These are phyloP conservation scores for Phytophthora capsici DNA, from an alignment of 352 stramenopile species.

Conservation along the genomic window DNA sequence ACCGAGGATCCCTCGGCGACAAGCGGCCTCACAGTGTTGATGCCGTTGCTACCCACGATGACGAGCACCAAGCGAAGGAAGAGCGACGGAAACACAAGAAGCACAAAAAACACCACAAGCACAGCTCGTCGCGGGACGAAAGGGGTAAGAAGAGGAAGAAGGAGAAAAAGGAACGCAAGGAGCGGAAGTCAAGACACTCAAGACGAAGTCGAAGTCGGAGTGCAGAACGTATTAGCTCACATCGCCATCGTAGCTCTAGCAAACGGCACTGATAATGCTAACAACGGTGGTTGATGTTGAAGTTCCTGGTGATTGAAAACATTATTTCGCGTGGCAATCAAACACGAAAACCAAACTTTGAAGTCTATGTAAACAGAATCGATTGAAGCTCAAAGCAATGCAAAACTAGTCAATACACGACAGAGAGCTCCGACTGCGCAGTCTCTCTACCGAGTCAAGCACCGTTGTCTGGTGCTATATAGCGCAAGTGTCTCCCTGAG, in stretches of 20 bases:
- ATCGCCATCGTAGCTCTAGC: constrained; percentile 21
- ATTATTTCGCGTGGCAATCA: neutral
- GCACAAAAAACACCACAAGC: constrained; percentile 45
- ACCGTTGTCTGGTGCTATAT: constrained; percentile 20
- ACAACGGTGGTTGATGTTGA: neutral
- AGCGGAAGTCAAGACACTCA: constrained; percentile 38
- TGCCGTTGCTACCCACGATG: constrained; percentile 1
- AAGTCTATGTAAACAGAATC: constrained; percentile 48
- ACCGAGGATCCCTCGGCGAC: constrained; percentile 1
- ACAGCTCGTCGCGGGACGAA: constrained; percentile 34
- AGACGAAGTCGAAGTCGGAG: constrained; percentile 41
- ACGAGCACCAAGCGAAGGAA: constrained; percentile 23
- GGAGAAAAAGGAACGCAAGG: constrained; percentile 33
- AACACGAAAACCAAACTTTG: neutral
- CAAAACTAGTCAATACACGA: constrained; percentile 46
- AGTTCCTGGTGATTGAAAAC: neutral
- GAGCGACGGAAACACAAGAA: constrained; percentile 43
- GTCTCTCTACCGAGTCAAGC: constrained; percentile 33
- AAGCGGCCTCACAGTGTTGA: constrained; percentile 25
- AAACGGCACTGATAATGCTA: constrained; percentile 6
- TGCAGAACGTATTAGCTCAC: constrained; percentile 7
- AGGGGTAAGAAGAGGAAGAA: constrained; percentile 36
- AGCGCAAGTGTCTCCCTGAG: constrained; percentile 26
- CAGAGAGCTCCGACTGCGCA: constrained; percentile 16
- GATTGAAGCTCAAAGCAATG: constrained; percentile 40